Percentiles rank a stretch among this genome's conserved stretches.
Conservation (phyloP, 83 land plant genomes). For the Picea engelmannii region DNA sequence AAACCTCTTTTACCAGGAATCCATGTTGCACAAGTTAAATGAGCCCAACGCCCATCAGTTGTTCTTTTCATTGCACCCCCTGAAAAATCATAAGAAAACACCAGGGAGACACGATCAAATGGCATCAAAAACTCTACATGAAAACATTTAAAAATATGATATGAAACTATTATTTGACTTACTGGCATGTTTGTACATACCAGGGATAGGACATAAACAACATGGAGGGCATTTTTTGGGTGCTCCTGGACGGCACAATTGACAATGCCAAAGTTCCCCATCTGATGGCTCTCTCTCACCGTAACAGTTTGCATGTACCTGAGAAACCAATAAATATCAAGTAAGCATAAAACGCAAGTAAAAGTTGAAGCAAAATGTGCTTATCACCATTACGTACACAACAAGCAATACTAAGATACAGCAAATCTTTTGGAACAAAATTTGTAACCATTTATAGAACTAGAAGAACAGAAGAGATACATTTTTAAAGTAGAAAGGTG, state of each 20-base stretch:
- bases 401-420: no score
- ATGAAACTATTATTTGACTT: neutral
- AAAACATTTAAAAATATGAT: neutral
- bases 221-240: slow-evolving; percentile 72
- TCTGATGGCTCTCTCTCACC: slow-evolving; percentile 83
- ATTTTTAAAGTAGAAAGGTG: neutral
- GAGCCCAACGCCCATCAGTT: slow-evolving; percentile 96
- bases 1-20: slow-evolving; percentile 70
- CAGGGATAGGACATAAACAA: slow-evolving; percentile 89
- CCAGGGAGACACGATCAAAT: neutral
- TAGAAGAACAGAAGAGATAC: neutral
- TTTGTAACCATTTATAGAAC: neutral
- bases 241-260: slow-evolving; percentile 82
- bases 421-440: no score
- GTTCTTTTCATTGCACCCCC: slow-evolving; percentile 97
- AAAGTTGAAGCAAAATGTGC: neutral
- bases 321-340: slow-evolving; percentile 14
- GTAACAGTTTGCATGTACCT: slow-evolving; percentile 97
- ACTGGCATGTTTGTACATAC: slow-evolving; percentile 22
- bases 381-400: no score
- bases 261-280: slow-evolving; percentile 90
- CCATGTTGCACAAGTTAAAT: slow-evolving; percentile 98
- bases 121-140: neutral
- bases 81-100: slow-evolving; percentile 14
- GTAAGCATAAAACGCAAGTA: neutral